A percentile compares a stretch with the other conserved stretches of the same genome.
phyloP scores from a whole-genome alignment of 345 rosid species.

The Abelmoschus esculentus region DNA sequence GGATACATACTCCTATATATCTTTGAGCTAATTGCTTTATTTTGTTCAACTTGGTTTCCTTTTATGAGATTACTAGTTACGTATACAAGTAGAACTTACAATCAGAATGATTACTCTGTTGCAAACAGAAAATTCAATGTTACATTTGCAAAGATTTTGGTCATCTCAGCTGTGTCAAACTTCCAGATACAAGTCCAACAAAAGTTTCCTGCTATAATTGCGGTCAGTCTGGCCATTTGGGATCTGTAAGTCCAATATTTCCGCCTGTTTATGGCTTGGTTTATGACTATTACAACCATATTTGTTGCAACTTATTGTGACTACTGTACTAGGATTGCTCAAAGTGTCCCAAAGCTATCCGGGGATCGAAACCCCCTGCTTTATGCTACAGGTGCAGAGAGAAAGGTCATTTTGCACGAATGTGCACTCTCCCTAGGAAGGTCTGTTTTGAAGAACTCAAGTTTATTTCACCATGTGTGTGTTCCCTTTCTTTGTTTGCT shows the following conservation, averaged over 20 bases:
- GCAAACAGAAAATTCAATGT: slow-evolving; percentile 26
- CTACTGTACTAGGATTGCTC: slow-evolving; percentile 14
- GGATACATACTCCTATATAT: background rate
- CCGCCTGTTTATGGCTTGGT: background rate
- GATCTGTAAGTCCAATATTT: slow-evolving; percentile 24
- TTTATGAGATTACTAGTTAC: background rate
- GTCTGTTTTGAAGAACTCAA: background rate
- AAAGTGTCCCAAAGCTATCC: background rate
- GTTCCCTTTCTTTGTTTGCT: background rate
- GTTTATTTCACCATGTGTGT: background rate
- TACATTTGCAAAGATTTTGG: slow-evolving; percentile 30
- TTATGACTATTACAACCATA: background rate
- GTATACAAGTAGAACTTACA: background rate
- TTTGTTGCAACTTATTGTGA: slow-evolving; percentile 2
- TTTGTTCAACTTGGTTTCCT: background rate
- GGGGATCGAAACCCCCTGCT: background rate
- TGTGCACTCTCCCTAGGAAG: slow-evolving; percentile 14
- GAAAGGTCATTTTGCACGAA: slow-evolving; percentile 22
- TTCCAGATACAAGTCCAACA: background rate
- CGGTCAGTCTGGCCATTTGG: slow-evolving; percentile 24
- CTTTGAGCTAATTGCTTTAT: slow-evolving; percentile 1
- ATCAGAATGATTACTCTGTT: background rate
- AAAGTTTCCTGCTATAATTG: slow-evolving; percentile 28
- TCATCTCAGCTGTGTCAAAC: slow-evolving; percentile 26
- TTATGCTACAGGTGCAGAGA: slow-evolving; percentile 18